Evolutionary conservation across 768 basidiomycete genomes (phyloP).

Genomic region (Trametes sanguinea): DNA sequence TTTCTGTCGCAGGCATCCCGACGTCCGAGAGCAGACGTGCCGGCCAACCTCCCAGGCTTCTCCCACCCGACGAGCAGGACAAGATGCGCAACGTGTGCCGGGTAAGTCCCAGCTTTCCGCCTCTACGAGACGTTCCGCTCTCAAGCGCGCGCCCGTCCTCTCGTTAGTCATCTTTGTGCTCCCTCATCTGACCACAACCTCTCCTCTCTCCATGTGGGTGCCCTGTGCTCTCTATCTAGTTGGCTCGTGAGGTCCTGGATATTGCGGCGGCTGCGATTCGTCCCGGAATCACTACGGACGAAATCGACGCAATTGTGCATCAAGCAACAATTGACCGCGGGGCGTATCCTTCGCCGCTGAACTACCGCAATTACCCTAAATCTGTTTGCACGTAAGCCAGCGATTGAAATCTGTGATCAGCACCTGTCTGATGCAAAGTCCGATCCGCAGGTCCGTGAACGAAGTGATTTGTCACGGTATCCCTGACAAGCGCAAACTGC

Average conservation of each 20-base stretch:
- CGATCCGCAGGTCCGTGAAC: slow-evolving; percentile 71
- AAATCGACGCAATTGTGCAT: slow-evolving; percentile 92
- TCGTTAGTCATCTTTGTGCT: slow-evolving; percentile 2
- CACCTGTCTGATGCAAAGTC: not conserved
- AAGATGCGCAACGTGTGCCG: slow-evolving; percentile 87
- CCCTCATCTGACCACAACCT: slow-evolving; percentile 14
- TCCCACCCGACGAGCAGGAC: slow-evolving; percentile 75
- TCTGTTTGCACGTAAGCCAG: slow-evolving; percentile 89
- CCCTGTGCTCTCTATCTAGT: slow-evolving; percentile 44
- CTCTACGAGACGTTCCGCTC: slow-evolving; percentile 21
- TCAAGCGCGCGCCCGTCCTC: slow-evolving; percentile 18
- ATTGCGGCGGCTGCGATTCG: slow-evolving; percentile 81
- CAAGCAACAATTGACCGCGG: slow-evolving; percentile 87
- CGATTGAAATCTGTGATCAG: not conserved
- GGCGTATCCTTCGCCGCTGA: slow-evolving; percentile 92
- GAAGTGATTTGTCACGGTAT: slow-evolving; percentile 98
- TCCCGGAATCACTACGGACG: slow-evolving; percentile 96
- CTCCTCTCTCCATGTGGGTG: not conserved
- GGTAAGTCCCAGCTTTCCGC: slow-evolving; percentile 47
- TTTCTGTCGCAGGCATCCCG: slow-evolving; percentile 50
- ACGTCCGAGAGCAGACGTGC: slow-evolving; percentile 55
- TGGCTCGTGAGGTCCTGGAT: slow-evolving; percentile 91
- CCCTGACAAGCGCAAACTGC: slow-evolving; percentile 79
- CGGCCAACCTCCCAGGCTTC: slow-evolving; percentile 65
- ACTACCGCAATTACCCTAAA: slow-evolving; percentile 91